Evolutionary conservation across 2,329 filamentous ascomycete species (phyloP), one percentile per base, ranked within the genome.

Genomic region (Nakataea oryzae): DNA sequence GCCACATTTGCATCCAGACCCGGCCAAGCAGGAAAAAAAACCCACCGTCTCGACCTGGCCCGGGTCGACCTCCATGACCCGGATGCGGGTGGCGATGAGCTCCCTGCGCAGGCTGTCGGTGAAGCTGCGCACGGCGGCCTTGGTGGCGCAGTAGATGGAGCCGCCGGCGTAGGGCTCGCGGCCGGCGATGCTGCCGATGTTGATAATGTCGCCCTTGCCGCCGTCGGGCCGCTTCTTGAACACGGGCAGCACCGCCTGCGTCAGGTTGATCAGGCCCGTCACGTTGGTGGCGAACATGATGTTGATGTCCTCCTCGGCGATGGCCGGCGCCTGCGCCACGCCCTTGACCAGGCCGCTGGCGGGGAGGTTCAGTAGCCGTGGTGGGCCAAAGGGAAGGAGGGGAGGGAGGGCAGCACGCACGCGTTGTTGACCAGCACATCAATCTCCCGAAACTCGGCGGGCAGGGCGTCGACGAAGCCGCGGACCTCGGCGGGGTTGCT

Each of bases 341-440:
- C 92, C 93, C 75, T 90, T 93, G 64, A 96, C 93, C 26, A 97
- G 83, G 55, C 93, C 93, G 58, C 91, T 95, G 66, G 57, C 27
- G 12, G 30, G 27, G 57, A 59, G 12, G 41, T 14, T 17, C 27
- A 27, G 41, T 47, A 47, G n/a, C 14, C 27, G 57, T 58, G 27
- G n/a, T 21, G 11, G 21, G 8, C 57, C 41, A 27, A 41, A 61
- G 28, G 58, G 24, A 58, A 9, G 14, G 27, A 56, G 26, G 54
- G 26, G 17, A 8, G 21, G 21, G 17, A 0, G 21, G 41, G 21
- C 54, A 58, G 30, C 26, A 80, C 88, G 73, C 75, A 96, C 91
- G 93, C 93, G 80, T 97, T 97, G 78, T 99, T 99, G 29, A 99
- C 91, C 64, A 99, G 77, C 3, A 97, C 83, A 73, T 97, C 85